phyloP scores from a whole-genome alignment of 73 alveolate species.

The Paramecium sexaurelia region DNA sequence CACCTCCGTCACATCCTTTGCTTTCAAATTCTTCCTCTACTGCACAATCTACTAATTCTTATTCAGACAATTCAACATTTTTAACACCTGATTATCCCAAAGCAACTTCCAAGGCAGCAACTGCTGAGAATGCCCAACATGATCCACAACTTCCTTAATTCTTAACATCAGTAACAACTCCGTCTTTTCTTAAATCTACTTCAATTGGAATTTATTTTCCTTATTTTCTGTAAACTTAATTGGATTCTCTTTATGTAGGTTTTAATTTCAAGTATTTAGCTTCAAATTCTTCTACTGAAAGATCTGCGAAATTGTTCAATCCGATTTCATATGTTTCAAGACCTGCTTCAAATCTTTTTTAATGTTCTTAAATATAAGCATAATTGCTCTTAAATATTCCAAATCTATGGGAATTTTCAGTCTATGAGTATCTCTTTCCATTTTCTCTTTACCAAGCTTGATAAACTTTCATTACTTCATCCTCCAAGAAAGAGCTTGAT shows the following conservation, averaged over 20 bases:
- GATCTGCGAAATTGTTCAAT: conserved; percentile 57
- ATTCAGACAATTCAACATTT: conserved; percentile 65
- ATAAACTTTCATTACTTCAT: not conserved
- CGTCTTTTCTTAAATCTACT: conserved; percentile 74
- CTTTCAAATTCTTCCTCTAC: not conserved
- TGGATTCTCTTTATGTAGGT: not conserved
- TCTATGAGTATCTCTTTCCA: conserved; percentile 1
- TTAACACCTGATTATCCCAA: conserved; percentile 7
- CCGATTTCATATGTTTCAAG: conserved; percentile 20
- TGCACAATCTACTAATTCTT: conserved; percentile 78
- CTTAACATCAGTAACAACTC: conserved; percentile 53
- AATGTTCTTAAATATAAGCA: not conserved
- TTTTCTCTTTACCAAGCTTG: conserved; percentile 5
- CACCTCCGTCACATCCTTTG: conserved; percentile 87
- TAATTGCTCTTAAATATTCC: not conserved
- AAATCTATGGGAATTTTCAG: conserved; percentile 29
- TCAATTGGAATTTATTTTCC: conserved; percentile 40
- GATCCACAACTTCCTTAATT: conserved; percentile 67
- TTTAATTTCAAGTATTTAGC: conserved; percentile 20
- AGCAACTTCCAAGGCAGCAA: conserved; percentile 66
- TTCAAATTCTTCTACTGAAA: conserved; percentile 60
- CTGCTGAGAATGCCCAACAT: conserved; percentile 72
- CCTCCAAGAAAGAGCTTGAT: not conserved
- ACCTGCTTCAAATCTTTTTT: conserved; percentile 11
- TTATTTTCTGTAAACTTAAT: not conserved